A percentile compares a stretch with the other conserved stretches of the same genome.
Conservation (phyloP, 192 early-diverging fungal species). For the Backusella tarrabulga region DNA sequence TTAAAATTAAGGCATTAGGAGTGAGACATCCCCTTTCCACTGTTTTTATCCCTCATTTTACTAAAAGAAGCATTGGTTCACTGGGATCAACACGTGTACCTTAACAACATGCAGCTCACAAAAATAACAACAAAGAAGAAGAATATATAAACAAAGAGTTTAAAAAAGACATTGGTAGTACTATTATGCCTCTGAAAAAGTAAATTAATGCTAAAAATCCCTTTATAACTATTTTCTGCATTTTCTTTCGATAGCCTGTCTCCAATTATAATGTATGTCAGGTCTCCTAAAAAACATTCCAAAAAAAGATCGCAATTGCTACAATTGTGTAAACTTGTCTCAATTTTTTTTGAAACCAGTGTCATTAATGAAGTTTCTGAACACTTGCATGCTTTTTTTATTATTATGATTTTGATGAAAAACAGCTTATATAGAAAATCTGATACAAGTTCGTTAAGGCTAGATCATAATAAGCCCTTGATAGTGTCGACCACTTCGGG, state of each 20-base stretch:
- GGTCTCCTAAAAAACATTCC: neutral
- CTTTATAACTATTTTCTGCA: neutral
- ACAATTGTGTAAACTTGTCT: neutral
- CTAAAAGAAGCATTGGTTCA: neutral
- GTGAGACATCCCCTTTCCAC: neutral
- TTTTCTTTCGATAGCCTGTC: neutral
- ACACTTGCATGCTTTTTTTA: neutral
- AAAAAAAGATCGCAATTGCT: neutral
- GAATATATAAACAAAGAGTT: neutral
- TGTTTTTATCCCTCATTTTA: slow-evolving; percentile 1
- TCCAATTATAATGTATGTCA: neutral
- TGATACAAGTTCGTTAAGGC: neutral
- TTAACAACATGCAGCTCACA: neutral
- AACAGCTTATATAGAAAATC: neutral
- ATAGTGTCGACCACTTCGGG: neutral
- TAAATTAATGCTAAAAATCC: neutral
- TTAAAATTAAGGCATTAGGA: slow-evolving; percentile 7
- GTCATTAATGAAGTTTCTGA: neutral
- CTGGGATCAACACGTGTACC: neutral
- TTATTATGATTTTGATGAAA: neutral
- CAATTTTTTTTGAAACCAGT: neutral
- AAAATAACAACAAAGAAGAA: neutral
- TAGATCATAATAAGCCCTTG: neutral
- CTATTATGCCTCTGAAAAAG: neutral
- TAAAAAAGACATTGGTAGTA: neutral